Conservation (phyloP, 305 asterid species). For the Fraxinus floribunda region DNA sequence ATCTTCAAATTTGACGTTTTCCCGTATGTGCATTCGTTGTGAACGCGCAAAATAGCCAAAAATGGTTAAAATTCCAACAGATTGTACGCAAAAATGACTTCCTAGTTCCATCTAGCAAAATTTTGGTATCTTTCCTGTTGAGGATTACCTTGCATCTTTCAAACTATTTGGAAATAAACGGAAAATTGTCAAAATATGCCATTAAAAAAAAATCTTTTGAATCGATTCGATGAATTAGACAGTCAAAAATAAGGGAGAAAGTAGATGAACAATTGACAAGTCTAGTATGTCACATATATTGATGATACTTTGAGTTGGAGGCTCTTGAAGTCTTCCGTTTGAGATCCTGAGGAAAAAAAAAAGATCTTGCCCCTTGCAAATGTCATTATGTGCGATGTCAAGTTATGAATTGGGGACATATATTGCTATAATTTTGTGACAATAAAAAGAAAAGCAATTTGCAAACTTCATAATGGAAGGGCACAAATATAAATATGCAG, state of each 20-base stretch:
- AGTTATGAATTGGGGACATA: background rate
- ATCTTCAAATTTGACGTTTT: background rate
- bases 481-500: background rate
- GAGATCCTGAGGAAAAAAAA: too few relatives aligned
- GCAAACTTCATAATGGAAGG: background rate
- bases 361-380: background rate
- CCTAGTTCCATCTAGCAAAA: background rate
- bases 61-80: too few relatives aligned
- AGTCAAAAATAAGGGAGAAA: background rate
- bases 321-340: too few relatives aligned
- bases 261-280: background rate
- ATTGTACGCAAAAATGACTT: background rate
- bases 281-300: background rate
- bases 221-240: too few relatives aligned
- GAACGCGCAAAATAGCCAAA: background rate
- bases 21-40: background rate
- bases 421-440: background rate
- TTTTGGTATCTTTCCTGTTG: background rate
- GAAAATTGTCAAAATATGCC: background rate
- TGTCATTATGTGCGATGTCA: background rate
- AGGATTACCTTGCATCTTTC: background rate
- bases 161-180: background rate
- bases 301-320: background rate
- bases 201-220: too few relatives aligned
- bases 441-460: background rate